phyloP scores from a whole-genome alignment of 306 rosid species.

The Citrullus mucosospermus region DNA sequence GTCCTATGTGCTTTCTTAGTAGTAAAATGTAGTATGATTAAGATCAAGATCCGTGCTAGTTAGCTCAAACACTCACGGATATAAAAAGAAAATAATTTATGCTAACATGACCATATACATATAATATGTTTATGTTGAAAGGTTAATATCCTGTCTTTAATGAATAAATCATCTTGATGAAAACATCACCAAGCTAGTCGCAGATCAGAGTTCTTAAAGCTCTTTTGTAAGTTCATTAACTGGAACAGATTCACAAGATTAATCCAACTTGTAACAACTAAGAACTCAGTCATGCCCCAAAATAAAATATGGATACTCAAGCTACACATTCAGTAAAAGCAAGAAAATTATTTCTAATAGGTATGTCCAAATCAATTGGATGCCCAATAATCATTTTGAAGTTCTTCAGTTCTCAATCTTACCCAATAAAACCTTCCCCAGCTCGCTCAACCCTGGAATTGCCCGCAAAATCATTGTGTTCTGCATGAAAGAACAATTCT shows the following conservation, averaged over 20 bases:
- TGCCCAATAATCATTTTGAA: not conserved
- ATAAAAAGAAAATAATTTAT: not conserved
- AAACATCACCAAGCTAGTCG: not conserved
- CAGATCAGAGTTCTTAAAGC: not conserved
- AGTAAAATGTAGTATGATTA: not conserved
- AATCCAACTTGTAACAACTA: not conserved
- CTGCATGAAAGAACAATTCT: slow-evolving; percentile 23
- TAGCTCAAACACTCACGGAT: not conserved
- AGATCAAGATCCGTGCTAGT: not conserved
- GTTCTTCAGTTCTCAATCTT: not conserved
- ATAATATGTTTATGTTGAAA: not conserved
- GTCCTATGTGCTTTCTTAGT: not conserved
- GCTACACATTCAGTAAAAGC: not conserved
- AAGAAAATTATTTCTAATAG: not conserved
- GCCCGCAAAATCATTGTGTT: slow-evolving; percentile 85
- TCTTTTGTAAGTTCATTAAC: not conserved
- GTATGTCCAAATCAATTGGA: not conserved
- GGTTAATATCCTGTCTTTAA: not conserved
- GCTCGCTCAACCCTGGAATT: slow-evolving; percentile 73
- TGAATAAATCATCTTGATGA: not conserved
- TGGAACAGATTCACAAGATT: not conserved
- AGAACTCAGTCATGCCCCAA: not conserved
- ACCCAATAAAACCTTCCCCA: slow-evolving; percentile 77
- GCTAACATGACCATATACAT: not conserved
- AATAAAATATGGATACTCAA: not conserved